Conservation (phyloP, 2,329 filamentous ascomycete genomes). For the Botrytis hyacinthi region DNA sequence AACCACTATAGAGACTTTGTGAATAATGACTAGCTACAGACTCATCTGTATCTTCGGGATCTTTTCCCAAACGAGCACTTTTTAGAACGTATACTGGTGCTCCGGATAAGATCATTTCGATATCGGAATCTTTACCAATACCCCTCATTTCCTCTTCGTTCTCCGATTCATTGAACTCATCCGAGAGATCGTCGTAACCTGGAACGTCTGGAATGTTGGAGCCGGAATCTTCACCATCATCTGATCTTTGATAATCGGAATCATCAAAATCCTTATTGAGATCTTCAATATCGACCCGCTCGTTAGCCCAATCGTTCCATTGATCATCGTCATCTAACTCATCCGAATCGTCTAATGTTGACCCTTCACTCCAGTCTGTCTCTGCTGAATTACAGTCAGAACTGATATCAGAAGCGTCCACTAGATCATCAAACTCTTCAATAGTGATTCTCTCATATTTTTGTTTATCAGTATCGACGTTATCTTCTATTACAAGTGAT, state of each 20-base stretch:
- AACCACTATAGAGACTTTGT: constrained; percentile 8
- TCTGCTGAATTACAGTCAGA: constrained; percentile 11
- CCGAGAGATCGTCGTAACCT: background rate
- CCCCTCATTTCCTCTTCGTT: background rate
- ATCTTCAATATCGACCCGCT: background rate
- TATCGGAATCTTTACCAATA: background rate
- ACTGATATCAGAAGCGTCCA: background rate
- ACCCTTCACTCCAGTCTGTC: constrained; percentile 14
- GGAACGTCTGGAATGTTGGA: background rate
- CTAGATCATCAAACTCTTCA: constrained; percentile 2
- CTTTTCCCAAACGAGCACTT: background rate
- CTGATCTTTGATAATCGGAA: background rate
- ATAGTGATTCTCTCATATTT: background rate
- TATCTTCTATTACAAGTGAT: constrained; percentile 3
- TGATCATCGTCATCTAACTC: constrained; percentile 11
- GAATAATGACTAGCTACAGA: constrained; percentile 14
- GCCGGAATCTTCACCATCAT: background rate
- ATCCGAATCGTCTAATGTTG: background rate
- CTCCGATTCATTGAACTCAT: background rate
- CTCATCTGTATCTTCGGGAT: background rate
- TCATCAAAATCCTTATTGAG: constrained; percentile 1
- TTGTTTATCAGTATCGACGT: background rate
- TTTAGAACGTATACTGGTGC: background rate
- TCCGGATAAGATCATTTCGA: background rate
- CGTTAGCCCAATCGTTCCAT: constrained; percentile 15